Base-by-base conservation (phyloP, 2,329 filamentous ascomycete genomes). In the Penicillium sp. region DNA sequence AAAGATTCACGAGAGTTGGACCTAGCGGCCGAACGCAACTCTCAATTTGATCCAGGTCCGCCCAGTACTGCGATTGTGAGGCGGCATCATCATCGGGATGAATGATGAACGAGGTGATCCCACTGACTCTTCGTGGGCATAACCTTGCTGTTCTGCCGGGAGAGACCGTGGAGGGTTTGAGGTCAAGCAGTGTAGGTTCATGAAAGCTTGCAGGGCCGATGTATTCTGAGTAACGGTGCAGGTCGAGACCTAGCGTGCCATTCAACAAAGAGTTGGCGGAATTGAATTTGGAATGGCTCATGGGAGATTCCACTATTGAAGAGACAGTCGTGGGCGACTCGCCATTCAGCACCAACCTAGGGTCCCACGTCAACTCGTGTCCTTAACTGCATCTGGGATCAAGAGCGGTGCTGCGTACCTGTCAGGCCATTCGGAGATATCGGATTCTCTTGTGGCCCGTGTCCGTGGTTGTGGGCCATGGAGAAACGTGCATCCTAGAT, bases 1-100 rank as follows among this genome's bases (percentile, higher is more conserved):
- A 95, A 35, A 93, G 73, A 57, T 90, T 84, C 56, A 95, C 80
- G 48, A 95, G 73, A 45, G 79, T 80, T 47, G 82, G 82, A n/a
- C 88, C 88, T 66, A 93, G 80, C 3, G 87, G 85, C 24, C 82
- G 79, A 32, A 95, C 85, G 36, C 89, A 76, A 46, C 79, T 79
- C 71, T 95, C 87, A 59, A 95, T 52, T n/a, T 28, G 26, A 26
- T 40, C 38, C 9, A 40, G 38, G n/a, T 40, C 38, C 11, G 38
- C 36, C 39, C 34, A 39, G 39, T 47, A 39, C 34, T 52, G 50
- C 18, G 39, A 32, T 28, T 52, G 46, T 13, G 34, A 49, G 34
- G 43, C 43, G 9, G 50, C 46, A 18, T 43, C 38, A 29, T 44
- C 34, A 27, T 44, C 42, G 18, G 42, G 32, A 12, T 44, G 35